These are phyloP conservation scores for Verticillium nonalfalfae DNA, from an alignment of 2,329 filamentous ascomycete genomes.

Conservation along the genomic window DNA sequence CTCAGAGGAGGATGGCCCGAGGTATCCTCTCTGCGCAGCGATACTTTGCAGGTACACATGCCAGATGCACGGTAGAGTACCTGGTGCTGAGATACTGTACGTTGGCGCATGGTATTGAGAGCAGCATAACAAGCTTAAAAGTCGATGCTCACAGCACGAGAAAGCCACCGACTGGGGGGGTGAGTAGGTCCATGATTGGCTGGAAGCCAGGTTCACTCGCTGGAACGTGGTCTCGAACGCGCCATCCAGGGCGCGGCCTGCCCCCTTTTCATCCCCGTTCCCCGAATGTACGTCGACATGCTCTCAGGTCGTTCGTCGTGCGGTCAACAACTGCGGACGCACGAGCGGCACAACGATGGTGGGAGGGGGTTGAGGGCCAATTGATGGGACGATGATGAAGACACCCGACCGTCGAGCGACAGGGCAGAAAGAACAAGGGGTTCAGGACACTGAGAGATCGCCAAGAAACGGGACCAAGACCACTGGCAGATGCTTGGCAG, in stretches of 20 bases:
- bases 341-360: background rate
- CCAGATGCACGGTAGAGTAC: background rate
- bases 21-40: background rate
- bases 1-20: too few relatives aligned
- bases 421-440: background rate
- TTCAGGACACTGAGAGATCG: background rate
- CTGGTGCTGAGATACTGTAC: background rate
- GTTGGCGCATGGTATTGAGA: background rate
- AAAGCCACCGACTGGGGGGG: background rate
- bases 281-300: background rate
- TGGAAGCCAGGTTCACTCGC: background rate
- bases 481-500: conserved; percentile 2
- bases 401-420: background rate
- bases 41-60: background rate
- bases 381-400: background rate
- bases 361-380: background rate
- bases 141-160: background rate
- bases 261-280: background rate
- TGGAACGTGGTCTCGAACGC: background rate
- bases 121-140: background rate
- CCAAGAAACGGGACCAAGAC: conserved; percentile 2
- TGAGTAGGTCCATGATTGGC: background rate
- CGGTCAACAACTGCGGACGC: too few relatives aligned
- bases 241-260: background rate
- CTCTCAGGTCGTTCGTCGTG: too few relatives aligned